phyloP scores from a whole-genome alignment of 345 rosid genomes.

The Hibiscus trionum region DNA sequence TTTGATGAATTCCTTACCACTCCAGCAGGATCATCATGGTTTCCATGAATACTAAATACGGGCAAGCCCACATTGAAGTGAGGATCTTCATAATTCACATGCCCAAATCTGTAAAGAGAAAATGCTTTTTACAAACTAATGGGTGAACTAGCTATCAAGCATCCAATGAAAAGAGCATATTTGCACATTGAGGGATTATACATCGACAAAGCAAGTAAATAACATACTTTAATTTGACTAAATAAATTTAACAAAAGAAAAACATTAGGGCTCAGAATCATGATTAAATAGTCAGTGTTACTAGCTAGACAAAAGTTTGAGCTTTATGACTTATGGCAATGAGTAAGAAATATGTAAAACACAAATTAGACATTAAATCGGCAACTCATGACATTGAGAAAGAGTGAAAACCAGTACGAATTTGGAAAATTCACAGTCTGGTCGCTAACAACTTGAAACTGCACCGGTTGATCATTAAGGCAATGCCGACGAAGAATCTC shows the following conservation, averaged over 20 bases:
- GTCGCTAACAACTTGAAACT: conserved; percentile 97
- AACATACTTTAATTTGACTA: not conserved
- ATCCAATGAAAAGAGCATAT: not conserved
- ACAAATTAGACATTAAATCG: not conserved
- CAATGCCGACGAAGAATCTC: conserved; percentile 97
- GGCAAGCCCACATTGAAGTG: conserved; percentile 98
- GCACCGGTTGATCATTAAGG: conserved; percentile 82
- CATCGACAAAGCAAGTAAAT: not conserved
- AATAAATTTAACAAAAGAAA: not conserved
- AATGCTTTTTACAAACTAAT: conserved; percentile 13
- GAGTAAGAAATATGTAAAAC: not conserved
- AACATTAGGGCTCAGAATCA: not conserved
- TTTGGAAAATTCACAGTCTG: conserved; percentile 88
- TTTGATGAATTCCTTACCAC: conserved; percentile 44
- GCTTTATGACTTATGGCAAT: not conserved
- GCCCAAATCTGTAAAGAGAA: conserved; percentile 67
- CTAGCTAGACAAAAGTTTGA: not conserved
- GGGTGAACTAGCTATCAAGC: not conserved
- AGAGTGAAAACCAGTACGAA: conserved; percentile 33
- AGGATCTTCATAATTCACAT: conserved; percentile 98
- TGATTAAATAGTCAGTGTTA: not conserved
- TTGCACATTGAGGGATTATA: not conserved
- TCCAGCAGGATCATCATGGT: conserved; percentile 99
- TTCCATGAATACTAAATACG: conserved; percentile 95
- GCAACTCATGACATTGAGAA: not conserved